These are phyloP conservation scores for Tricholoma terreum DNA, from an alignment of 768 basidiomycete genomes.

Conservation along the genomic window DNA sequence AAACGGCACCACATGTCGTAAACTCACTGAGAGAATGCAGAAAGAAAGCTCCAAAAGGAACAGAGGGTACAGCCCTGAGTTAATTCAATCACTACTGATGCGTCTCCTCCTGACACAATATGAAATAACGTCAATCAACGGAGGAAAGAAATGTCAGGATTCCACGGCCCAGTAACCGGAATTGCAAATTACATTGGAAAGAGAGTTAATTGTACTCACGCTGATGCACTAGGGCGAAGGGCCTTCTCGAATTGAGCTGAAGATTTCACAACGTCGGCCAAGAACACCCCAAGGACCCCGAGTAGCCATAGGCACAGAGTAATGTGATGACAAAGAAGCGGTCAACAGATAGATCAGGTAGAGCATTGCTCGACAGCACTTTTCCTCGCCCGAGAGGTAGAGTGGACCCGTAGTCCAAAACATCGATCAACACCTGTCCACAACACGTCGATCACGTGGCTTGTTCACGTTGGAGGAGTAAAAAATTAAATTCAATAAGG, in stretches of 20 bases:
- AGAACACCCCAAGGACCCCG: too few species aligned
- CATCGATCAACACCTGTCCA: constrained; percentile 24
- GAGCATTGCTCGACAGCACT: too few species aligned
- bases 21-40: not conserved
- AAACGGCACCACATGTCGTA: not conserved
- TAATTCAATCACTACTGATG: not conserved
- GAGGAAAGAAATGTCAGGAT: not conserved
- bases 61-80: not conserved
- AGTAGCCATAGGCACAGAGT: too few species aligned
- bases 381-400: too few species aligned
- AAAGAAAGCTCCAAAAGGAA: not conserved
- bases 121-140: not conserved
- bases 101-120: not conserved
- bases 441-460: constrained; percentile 43
- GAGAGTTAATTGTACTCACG: not conserved
- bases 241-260: too few species aligned
- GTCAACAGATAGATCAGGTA: too few species aligned
- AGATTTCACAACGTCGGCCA: too few species aligned
- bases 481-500: not conserved
- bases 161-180: not conserved
- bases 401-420: too few species aligned
- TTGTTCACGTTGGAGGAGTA: constrained; percentile 9
- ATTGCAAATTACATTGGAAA: not conserved
- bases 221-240: too few species aligned
- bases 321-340: too few species aligned